Conservation (phyloP, 495 filamentous ascomycete genomes). For the Podospora sp. region DNA sequence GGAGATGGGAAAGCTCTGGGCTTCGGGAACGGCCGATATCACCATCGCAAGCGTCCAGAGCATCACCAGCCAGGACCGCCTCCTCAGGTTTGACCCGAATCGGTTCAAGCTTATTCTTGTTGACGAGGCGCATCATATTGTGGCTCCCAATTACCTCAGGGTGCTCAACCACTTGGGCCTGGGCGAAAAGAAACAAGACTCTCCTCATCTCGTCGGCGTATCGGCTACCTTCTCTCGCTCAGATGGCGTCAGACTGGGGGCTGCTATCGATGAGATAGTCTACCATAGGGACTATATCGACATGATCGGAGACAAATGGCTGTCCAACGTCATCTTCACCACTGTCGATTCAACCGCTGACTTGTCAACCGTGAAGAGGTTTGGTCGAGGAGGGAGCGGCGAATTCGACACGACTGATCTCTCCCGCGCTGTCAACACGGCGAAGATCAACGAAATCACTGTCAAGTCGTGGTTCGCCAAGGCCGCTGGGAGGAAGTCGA, state of each 20-base stretch:
- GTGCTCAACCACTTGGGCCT: slow-evolving; percentile 77
- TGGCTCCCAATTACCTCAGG: slow-evolving; percentile 74
- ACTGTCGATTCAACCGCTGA: slow-evolving; percentile 83
- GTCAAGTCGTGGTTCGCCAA: slow-evolving; percentile 82
- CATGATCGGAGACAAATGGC: slow-evolving; percentile 87
- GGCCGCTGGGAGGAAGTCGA: slow-evolving; percentile 73
- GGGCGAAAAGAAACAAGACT: slow-evolving; percentile 49
- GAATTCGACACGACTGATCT: slow-evolving; percentile 79
- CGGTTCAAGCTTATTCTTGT: slow-evolving; percentile 90
- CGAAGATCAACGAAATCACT: slow-evolving; percentile 74
- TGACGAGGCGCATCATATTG: slow-evolving; percentile 98
- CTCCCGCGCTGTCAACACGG: slow-evolving; percentile 78
- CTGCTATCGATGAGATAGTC: slow-evolving; percentile 92
- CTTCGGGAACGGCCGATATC: slow-evolving; percentile 82
- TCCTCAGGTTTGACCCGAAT: slow-evolving; percentile 76
- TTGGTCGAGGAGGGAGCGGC: slow-evolving; percentile 60
- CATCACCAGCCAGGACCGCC: slow-evolving; percentile 70
- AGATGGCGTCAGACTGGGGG: slow-evolving; percentile 84
- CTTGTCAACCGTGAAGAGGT: slow-evolving; percentile 60
- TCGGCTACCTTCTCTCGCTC: slow-evolving; percentile 89
- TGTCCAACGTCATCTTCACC: slow-evolving; percentile 87
- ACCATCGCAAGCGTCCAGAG: slow-evolving; percentile 90
- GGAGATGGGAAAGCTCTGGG: slow-evolving; percentile 79
- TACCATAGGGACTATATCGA: slow-evolving; percentile 97
- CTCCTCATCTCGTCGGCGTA: slow-evolving; percentile 82